Percentiles rank a stretch among this genome's conserved stretches.
Conservation (phyloP, 1,284 basidiomycete species). For the Trametes versicolor region DNA sequence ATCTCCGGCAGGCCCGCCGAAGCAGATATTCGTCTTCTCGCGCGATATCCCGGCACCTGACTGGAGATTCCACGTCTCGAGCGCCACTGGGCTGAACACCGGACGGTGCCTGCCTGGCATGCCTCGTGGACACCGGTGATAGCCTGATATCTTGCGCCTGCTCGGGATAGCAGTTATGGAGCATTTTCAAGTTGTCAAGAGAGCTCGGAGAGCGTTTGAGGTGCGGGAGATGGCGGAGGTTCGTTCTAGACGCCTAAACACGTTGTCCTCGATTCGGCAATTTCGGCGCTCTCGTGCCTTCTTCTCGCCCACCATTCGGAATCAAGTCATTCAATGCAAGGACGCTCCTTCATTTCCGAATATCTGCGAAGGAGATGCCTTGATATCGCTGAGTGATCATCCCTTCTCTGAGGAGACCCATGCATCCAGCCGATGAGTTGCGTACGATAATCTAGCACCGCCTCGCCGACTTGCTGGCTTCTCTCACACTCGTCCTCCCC, state of each 20-base stretch:
- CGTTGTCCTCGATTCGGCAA: not conserved
- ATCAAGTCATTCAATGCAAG: not conserved
- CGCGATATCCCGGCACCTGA: slow-evolving; percentile 14
- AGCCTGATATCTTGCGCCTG: not conserved
- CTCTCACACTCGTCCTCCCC: not conserved
- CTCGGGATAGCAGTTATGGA: not conserved
- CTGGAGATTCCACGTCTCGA: slow-evolving; percentile 13
- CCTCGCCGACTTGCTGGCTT: not conserved
- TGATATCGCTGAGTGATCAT: not conserved
- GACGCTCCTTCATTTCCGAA: not conserved
- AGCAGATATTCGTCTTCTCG: not conserved
- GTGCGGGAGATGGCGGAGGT: no score
- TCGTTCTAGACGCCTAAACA: not conserved
- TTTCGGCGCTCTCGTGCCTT: not conserved
- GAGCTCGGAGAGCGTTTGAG: not conserved
- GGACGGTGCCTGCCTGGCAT: slow-evolving; percentile 7
- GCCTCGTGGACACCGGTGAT: not conserved
- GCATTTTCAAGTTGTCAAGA: not conserved
- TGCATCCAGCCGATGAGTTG: not conserved
- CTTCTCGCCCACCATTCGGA: not conserved
- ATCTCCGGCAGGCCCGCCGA: slow-evolving; percentile 8
- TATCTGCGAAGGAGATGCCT: not conserved
- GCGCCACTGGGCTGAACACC: slow-evolving; percentile 13
- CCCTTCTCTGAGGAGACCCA: not conserved
- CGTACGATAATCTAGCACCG: not conserved